Evolutionary conservation across 2,329 filamentous ascomycete species (phyloP), one percentile per base, ranked within the genome.

Genomic region (Colletotrichum theobromicola): DNA sequence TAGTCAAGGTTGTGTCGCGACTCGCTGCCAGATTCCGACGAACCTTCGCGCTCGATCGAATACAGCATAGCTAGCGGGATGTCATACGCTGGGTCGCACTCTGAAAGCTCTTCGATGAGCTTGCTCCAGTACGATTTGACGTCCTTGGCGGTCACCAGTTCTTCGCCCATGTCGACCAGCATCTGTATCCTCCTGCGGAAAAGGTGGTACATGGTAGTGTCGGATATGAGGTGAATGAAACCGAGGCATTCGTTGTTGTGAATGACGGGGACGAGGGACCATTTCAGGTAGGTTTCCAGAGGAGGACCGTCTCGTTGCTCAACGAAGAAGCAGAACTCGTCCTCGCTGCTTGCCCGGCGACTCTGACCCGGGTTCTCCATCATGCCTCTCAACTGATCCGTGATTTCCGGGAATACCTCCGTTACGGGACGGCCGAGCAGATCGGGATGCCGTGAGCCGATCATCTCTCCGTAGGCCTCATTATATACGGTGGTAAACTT

Each of bases 401-500:
- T 92, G 92, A 94, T 5, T 90, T 89, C 75, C 13, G 75, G 75
- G 15, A 77, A 77, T 4, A 76, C 75, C 50, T 91, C 87, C 30
- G 86, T 85, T 74, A 93, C 83, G 30, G 87, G 87, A 78, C 89
- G 88, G 3, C 93, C 93, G 82, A 94, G 89, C 13, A 94, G 82
- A 3, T 79, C 78, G 1, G 93, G 93, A 79, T 94, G 93, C 72
- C 92, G 92, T 70, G 91, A 87, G 15, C 92, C 92, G 64, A 91
- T 91, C 21, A 93, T 86, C 71, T 88, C 84, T 72, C 90, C 87
- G 78, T 93, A 93, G 1, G 91, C 90, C 79, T 93, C 91, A 76
- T 94, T 94, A 82, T 94, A 94, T 5, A 94, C 89, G 9, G 91
- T 90, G 26, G 91, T 87, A 61, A 91, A 86, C 37, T 93, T 87